phyloP scores from a whole-genome alignment of 371 early-diverging fungal species.

The Gilbertella persicaria region DNA sequence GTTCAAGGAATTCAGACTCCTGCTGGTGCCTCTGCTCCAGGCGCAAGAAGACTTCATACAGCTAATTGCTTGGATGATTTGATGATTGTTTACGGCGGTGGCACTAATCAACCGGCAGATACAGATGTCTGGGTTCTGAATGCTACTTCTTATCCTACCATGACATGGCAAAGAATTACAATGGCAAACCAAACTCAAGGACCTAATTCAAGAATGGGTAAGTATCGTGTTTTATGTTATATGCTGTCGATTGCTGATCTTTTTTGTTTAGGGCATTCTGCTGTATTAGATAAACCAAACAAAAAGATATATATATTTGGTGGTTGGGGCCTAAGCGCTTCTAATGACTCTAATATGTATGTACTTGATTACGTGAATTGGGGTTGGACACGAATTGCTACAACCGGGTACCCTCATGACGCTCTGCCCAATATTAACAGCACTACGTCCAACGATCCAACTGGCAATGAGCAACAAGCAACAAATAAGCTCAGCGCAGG shows the following conservation, averaged over 20 bases:
- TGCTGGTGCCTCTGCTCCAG: slow-evolving; percentile 27
- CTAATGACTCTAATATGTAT: slow-evolving; percentile 31
- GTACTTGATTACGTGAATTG: slow-evolving; percentile 24
- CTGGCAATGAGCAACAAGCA: no score
- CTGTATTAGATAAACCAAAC: slow-evolving; percentile 30
- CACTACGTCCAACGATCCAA: background rate
- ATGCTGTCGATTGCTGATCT: slow-evolving; percentile 1
- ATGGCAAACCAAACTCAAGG: slow-evolving; percentile 28
- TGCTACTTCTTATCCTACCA: slow-evolving; percentile 35
- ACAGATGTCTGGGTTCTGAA: slow-evolving; percentile 49
- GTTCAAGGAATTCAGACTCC: slow-evolving; percentile 29
- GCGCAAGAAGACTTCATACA: slow-evolving; percentile 45
- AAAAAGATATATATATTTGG: slow-evolving; percentile 38
- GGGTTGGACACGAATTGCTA: slow-evolving; percentile 32
- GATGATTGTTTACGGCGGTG: slow-evolving; percentile 54
- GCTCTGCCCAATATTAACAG: slow-evolving; percentile 2
- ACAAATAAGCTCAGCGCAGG: slow-evolving; percentile 4
- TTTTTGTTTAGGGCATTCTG: slow-evolving; percentile 34
- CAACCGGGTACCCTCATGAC: slow-evolving; percentile 18
- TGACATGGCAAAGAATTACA: slow-evolving; percentile 29
- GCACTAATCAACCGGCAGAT: slow-evolving; percentile 41
- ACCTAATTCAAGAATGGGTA: slow-evolving; percentile 49
- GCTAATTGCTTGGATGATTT: slow-evolving; percentile 43
- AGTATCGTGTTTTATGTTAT: background rate
- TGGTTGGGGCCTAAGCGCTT: slow-evolving; percentile 37